These are phyloP conservation scores for Byssochlamys sp. DNA, from an alignment of 2,329 filamentous ascomycete species.

Conservation along the genomic window DNA sequence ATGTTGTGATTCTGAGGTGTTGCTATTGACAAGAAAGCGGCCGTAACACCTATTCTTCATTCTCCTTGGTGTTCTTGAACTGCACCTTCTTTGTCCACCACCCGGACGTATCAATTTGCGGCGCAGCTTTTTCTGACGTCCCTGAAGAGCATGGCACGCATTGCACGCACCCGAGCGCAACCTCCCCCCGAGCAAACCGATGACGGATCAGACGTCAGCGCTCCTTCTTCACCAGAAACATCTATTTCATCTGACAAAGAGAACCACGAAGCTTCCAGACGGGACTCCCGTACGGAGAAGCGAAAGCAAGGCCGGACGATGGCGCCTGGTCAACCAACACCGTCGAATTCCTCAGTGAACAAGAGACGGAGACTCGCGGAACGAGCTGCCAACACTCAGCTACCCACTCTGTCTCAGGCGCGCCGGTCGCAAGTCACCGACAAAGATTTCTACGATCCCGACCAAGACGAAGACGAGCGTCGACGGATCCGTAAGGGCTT, in stretches of 20 bases:
- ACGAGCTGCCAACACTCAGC: slow-evolving; percentile 17
- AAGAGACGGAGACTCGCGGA: slow-evolving; percentile 40
- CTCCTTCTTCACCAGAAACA: slow-evolving; percentile 20
- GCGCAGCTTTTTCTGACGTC: slow-evolving; percentile 5
- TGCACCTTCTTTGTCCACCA: background rate
- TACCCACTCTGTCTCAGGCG: slow-evolving; percentile 16
- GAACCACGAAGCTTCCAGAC: slow-evolving; percentile 24
- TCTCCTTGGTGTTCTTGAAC: background rate
- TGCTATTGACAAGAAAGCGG: background rate
- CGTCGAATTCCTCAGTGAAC: slow-evolving; percentile 22
- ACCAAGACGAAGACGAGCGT: slow-evolving; percentile 67
- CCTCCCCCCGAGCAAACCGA: background rate
- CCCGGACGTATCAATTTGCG: background rate
- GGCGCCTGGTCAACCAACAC: slow-evolving; percentile 30
- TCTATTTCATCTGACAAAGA: slow-evolving; percentile 42
- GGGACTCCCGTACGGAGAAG: slow-evolving; percentile 27
- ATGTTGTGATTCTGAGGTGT: background rate
- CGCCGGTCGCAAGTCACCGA: slow-evolving; percentile 27
- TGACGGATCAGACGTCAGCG: slow-evolving; percentile 7
- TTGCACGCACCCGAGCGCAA: slow-evolving; percentile 6
- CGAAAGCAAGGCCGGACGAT: slow-evolving; percentile 33
- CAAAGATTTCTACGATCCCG: slow-evolving; percentile 61
- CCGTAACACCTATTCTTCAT: background rate
- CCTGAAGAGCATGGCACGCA: slow-evolving; percentile 20
- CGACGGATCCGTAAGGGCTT: slow-evolving; percentile 60